phyloP scores from a whole-genome alignment of 495 filamentous ascomycete species.

The Penicillium canescens region DNA sequence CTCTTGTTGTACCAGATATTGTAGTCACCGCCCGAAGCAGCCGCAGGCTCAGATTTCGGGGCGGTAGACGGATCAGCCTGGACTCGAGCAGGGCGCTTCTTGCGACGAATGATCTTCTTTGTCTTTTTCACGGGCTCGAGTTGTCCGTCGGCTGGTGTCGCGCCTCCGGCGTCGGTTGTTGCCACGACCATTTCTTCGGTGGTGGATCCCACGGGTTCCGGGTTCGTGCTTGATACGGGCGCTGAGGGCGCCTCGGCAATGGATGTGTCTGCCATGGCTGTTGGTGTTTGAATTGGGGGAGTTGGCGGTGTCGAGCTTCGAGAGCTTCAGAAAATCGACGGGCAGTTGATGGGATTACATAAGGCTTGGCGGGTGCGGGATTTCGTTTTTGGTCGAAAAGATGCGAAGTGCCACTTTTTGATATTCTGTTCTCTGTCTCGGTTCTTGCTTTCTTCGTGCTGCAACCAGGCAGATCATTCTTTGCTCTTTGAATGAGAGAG shows the following conservation, averaged over 20 bases:
- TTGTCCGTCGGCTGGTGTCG: slow-evolving; percentile 18
- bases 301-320: slow-evolving; percentile 6
- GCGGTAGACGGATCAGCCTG: slow-evolving; percentile 85
- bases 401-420: background rate
- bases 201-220: slow-evolving; percentile 2
- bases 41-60: slow-evolving; percentile 70
- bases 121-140: slow-evolving; percentile 42
- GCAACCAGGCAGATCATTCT: too few species aligned
- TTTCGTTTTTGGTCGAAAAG: slow-evolving; percentile 24
- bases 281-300: background rate
- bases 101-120: slow-evolving; percentile 54
- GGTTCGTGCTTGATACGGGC: slow-evolving; percentile 4
- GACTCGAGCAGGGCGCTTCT: slow-evolving; percentile 56
- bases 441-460: background rate
- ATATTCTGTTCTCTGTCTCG: slow-evolving; percentile 1
- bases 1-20: slow-evolving; percentile 72
- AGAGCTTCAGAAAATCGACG: slow-evolving; percentile 10
- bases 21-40: slow-evolving; percentile 89
- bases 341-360: slow-evolving; percentile 19
- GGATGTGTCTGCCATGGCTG: slow-evolving; percentile 36
- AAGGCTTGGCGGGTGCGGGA: slow-evolving; percentile 24
- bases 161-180: slow-evolving; percentile 20
- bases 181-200: slow-evolving; percentile 25
- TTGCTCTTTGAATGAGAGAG: background rate
- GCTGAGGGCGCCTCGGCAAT: slow-evolving; percentile 17